Conservation (phyloP, 2,329 filamentous ascomycete genomes). For the Apiospora rasikravindrae region DNA sequence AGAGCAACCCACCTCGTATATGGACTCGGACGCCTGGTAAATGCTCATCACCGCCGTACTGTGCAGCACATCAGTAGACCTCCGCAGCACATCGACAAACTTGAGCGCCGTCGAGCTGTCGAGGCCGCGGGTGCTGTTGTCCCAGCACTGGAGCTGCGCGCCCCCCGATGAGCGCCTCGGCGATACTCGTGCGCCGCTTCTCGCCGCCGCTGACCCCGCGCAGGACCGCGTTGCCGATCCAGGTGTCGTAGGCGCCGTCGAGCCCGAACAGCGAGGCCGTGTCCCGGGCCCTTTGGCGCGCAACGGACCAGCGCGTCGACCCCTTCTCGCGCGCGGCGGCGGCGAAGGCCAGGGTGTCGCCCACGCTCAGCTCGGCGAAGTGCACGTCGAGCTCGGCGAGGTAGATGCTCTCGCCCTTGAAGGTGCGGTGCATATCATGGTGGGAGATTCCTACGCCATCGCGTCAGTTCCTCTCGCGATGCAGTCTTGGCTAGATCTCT, state of each 20-base stretch:
- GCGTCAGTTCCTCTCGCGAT: background rate
- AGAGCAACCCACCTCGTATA: background rate
- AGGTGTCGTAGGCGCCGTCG: slow-evolving; percentile 62
- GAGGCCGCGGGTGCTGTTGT: background rate
- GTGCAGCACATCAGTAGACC: background rate
- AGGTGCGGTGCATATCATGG: background rate
- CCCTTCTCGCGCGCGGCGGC: slow-evolving; percentile 34
- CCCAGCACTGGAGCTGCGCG: slow-evolving; percentile 31
- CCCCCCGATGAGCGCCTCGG: slow-evolving; percentile 65
- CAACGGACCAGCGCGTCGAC: slow-evolving; percentile 39
- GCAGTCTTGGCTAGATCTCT: background rate
- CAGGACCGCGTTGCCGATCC: slow-evolving; percentile 65
- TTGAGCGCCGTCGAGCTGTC: slow-evolving; percentile 16
- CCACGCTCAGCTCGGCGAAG: slow-evolving; percentile 66
- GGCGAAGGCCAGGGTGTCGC: slow-evolving; percentile 65
- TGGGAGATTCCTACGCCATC: background rate
- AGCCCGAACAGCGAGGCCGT: slow-evolving; percentile 48
- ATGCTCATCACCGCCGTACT: background rate
- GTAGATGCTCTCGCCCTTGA: slow-evolving; percentile 12
- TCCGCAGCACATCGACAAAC: background rate
- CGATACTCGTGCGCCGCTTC: slow-evolving; percentile 70
- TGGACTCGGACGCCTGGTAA: background rate
- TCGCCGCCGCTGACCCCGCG: slow-evolving; percentile 64
- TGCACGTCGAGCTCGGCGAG: slow-evolving; percentile 46
- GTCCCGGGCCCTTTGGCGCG: background rate